These are phyloP conservation scores for Pyrus communis DNA, from an alignment of 306 rosid genomes.

Conservation along the genomic window DNA sequence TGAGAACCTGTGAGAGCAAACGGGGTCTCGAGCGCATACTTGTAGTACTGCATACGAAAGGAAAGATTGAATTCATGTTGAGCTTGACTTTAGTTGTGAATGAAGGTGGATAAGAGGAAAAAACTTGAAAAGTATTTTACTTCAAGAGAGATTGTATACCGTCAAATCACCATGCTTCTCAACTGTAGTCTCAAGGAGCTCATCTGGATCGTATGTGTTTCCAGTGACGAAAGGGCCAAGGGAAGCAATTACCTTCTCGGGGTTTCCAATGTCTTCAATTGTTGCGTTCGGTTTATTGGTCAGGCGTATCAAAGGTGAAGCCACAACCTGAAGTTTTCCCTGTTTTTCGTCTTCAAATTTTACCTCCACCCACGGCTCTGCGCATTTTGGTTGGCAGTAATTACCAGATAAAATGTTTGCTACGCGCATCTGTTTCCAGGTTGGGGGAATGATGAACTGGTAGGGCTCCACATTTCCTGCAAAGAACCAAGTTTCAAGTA, in stretches of 20 bases:
- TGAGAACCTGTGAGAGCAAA: slow-evolving; percentile 87
- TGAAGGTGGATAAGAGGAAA: not conserved
- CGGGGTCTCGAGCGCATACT: slow-evolving; percentile 80
- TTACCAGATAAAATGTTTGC: slow-evolving; percentile 97
- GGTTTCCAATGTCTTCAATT: slow-evolving; percentile 87
- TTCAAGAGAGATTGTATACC: slow-evolving; percentile 27
- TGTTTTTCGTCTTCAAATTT: slow-evolving; percentile 90
- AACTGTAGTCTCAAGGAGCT: slow-evolving; percentile 67
- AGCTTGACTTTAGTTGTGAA: too few relatives aligned
- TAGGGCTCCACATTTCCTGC: slow-evolving; percentile 98
- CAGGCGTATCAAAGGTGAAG: slow-evolving; percentile 81
- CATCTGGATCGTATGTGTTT: slow-evolving; percentile 75
- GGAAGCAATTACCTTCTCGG: slow-evolving; percentile 86
- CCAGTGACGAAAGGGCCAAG: slow-evolving; percentile 96
- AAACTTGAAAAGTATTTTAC: not conserved
- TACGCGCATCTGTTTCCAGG: slow-evolving; percentile 81
- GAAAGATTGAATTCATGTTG: not conserved
- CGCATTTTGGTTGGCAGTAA: slow-evolving; percentile 97
- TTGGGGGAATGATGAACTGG: slow-evolving; percentile 82
- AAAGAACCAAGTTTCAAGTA: slow-evolving; percentile 56
- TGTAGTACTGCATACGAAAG: slow-evolving; percentile 64
- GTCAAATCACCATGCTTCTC: slow-evolving; percentile 79
- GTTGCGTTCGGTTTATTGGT: slow-evolving; percentile 90
- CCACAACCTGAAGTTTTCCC: slow-evolving; percentile 88
- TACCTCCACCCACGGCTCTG: slow-evolving; percentile 98